Evolutionary conservation across 2,329 filamentous ascomycete species (phyloP).

Genomic region (Fusarium secorum): DNA sequence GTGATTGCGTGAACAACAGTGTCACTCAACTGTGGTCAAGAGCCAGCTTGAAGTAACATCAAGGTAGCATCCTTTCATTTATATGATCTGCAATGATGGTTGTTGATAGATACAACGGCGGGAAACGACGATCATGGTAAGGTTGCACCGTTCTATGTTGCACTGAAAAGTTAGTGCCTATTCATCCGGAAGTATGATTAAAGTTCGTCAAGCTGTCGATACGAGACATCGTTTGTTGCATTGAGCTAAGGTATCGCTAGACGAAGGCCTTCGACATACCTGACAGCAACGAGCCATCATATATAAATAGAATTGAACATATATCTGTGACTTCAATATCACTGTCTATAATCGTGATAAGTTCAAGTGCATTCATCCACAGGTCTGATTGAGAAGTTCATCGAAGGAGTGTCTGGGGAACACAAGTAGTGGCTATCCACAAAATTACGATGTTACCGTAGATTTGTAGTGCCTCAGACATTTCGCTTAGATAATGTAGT

Average conservation of each 20-base stretch:
- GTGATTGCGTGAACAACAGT: background rate
- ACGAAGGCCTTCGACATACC: background rate
- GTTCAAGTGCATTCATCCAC: too few species aligned
- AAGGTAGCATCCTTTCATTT: background rate
- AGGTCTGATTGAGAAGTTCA: background rate
- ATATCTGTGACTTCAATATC: background rate
- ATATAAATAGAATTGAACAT: background rate
- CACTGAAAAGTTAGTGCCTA: background rate
- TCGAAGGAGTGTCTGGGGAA: background rate
- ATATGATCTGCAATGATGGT: background rate
- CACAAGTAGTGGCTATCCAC: background rate
- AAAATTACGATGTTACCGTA: background rate
- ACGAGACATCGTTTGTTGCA: background rate
- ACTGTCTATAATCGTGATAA: background rate
- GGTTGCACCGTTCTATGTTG: background rate
- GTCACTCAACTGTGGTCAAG: background rate
- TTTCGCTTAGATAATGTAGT: background rate
- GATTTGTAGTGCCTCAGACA: background rate
- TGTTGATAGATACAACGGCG: background rate
- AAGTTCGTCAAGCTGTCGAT: background rate
- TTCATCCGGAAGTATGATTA: background rate
- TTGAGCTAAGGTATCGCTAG: too few species aligned
- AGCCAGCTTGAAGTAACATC: background rate
- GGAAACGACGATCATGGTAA: background rate
- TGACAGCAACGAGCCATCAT: background rate